A percentile compares a stretch with the other conserved stretches of the same genome.
Conservation (phyloP, 2,329 filamentous ascomycete species). For the Emericellopsis cladophorae region DNA sequence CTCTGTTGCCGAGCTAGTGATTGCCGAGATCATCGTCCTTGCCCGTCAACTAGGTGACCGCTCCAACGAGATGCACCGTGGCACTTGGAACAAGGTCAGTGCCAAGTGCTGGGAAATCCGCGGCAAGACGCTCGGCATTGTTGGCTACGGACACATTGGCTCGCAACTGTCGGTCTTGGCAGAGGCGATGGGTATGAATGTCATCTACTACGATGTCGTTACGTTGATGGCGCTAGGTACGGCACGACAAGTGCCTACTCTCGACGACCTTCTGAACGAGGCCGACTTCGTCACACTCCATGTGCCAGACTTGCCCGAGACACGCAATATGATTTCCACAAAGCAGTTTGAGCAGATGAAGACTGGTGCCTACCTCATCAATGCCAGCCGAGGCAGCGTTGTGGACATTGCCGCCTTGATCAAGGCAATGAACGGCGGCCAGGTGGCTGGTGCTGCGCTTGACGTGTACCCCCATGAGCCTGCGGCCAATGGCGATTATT, state of each 20-base stretch:
- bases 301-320: conserved; percentile 87
- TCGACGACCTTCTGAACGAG: conserved; percentile 63
- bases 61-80: conserved; percentile 85
- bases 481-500: conserved; percentile 88
- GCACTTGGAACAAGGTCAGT: conserved; percentile 97
- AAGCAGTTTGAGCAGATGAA: conserved; percentile 81
- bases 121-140: conserved; percentile 91
- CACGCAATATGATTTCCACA: conserved; percentile 79
- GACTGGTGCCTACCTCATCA: conserved; percentile 84
- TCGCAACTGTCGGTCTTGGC: conserved; percentile 90
- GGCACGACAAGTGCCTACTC: conserved; percentile 65
- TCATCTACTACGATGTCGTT: conserved; percentile 93
- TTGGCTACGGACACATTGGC: conserved; percentile 96
- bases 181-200: conserved; percentile 94
- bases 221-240: conserved; percentile 92
- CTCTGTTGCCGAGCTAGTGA: conserved; percentile 91
- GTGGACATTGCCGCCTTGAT: conserved; percentile 90
- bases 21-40: conserved; percentile 82
- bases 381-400: conserved; percentile 85
- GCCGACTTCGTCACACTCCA: conserved; percentile 92
- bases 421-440: conserved; percentile 72
- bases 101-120: conserved; percentile 95
- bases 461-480: conserved; percentile 95
- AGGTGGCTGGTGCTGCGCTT: conserved; percentile 85
- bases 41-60: conserved; percentile 89